These are phyloP conservation scores for Vitis hybrid DNA, from an alignment of 177 flowering plant genomes.

Conservation along the genomic window DNA sequence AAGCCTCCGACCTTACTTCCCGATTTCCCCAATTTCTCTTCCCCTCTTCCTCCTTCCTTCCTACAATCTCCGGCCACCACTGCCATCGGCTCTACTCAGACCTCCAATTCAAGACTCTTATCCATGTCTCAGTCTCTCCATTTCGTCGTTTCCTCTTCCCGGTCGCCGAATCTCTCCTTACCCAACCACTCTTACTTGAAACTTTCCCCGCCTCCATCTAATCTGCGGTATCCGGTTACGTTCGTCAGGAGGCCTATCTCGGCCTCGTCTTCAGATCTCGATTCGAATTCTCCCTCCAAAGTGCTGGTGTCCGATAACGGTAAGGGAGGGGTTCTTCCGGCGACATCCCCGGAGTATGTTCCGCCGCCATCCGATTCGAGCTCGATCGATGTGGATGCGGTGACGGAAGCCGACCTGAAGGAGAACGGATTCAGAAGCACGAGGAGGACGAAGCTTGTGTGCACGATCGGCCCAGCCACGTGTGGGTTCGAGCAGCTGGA, in stretches of 20 bases:
- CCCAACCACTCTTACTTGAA: conserved; percentile 13
- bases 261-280: conserved; percentile 27
- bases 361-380: conserved; percentile 11
- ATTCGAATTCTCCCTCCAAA: conserved; percentile 15
- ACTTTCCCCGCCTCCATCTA: conserved; percentile 11
- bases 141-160: conserved; percentile 21
- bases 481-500: conserved; percentile 85
- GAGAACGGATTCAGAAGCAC: conserved; percentile 87
- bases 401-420: conserved; percentile 83
- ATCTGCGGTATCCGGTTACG: conserved; percentile 16
- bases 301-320: conserved; percentile 28
- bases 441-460: conserved; percentile 65
- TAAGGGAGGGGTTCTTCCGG: conserved; percentile 3
- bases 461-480: conserved; percentile 71
- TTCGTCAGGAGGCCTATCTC: conserved; percentile 8
- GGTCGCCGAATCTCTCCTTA: conserved; percentile 5
- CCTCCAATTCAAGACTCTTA: not conserved
- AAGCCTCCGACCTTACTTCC: no score
- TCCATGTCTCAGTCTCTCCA: conserved; percentile 37
- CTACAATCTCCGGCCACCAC: not conserved
- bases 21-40: no score
- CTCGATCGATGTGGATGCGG: conserved; percentile 63
- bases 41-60: not conserved
- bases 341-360: not conserved
- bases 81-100: no score